Base-by-base conservation (phyloP, 352 stramenopile genomes). In the Phytophthora macrochlamydospora region DNA sequence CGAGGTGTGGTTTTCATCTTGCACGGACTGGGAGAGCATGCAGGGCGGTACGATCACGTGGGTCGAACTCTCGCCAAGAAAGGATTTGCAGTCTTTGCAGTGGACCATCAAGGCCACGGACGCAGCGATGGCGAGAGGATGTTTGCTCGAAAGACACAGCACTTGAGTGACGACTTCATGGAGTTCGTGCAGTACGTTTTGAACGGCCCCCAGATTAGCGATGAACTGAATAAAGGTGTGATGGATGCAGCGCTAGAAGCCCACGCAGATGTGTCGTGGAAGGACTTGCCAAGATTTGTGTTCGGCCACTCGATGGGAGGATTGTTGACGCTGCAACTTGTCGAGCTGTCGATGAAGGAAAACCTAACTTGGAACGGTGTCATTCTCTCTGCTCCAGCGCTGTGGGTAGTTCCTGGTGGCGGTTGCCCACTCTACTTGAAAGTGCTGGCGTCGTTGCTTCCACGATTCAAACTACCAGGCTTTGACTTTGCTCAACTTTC, bases 51-150 rank as follows among this genome's bases (percentile, higher is more conserved):
- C 62, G 76, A 87, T 35, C 75, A 88, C 58, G 56, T 91, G 28
- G 81, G 59, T 9, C 62, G 71, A 29, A 59, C 59, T 28, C 32
- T 90, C 42, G 72, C 67, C 8, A 58, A 65, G 18, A 24, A 65
- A 7, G 81, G 75, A 7, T 79, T 83, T 32, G 78, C 81, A 1
- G 82, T 90, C 42, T 89, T 91, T 53, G 59, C 56, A 24, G 77
- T 90, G 38, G 81, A 90, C 69, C 74, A 86, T 49, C 80, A 91
- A 42, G 80, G 82, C 8, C 79, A 88, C 55, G 82, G 82, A 14
- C 55, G 73, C 32, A 90, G 80, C 57, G 81, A 91, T 53, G 80
- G 80, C 35, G 82, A 90, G 38, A 75, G 80, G 45, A 76, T 83
- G 61, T 86, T 83, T 59, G 78, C 81, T 29, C 35, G 69, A 35